Evolutionary conservation across 2,329 filamentous ascomycete genomes (phyloP).

Genomic region (Periconia macrospinosa): DNA sequence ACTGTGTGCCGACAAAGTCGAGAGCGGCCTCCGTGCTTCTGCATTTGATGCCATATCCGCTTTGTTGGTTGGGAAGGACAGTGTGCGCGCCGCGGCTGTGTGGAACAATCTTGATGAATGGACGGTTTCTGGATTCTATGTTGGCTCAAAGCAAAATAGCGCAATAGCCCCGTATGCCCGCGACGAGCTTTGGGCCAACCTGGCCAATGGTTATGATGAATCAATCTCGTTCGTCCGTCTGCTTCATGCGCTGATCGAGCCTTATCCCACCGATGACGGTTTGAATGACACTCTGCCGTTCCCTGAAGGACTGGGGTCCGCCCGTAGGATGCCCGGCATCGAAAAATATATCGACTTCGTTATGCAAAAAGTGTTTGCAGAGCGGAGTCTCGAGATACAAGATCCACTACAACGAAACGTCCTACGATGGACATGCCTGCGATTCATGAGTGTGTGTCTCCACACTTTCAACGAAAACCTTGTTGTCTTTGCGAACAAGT

Average conservation of each 20-base stretch:
- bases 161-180: slow-evolving; percentile 22
- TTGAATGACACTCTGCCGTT: slow-evolving; percentile 81
- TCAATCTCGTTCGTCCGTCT: slow-evolving; percentile 81
- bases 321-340: slow-evolving; percentile 80
- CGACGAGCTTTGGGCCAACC: slow-evolving; percentile 65
- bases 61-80: slow-evolving; percentile 73
- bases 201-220: slow-evolving; percentile 81
- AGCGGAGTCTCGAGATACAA: slow-evolving; percentile 65
- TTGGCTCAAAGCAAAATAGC: slow-evolving; percentile 34
- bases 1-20: slow-evolving; percentile 75
- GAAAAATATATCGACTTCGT: slow-evolving; percentile 93
- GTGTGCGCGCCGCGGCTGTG: slow-evolving; percentile 68
- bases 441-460: slow-evolving; percentile 79
- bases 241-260: slow-evolving; percentile 70
- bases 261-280: slow-evolving; percentile 61
- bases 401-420: slow-evolving; percentile 70
- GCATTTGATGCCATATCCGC: slow-evolving; percentile 78
- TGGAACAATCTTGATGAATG: slow-evolving; percentile 82
- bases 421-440: slow-evolving; percentile 77
- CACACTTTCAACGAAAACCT: slow-evolving; percentile 92
- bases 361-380: slow-evolving; percentile 74
- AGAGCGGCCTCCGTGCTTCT: slow-evolving; percentile 76
- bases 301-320: slow-evolving; percentile 78
- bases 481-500: slow-evolving; percentile 79
- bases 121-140: slow-evolving; percentile 53